Percentiles rank a stretch among this genome's conserved stretches.
These are phyloP conservation scores for Colletotrichum ledebouriae DNA, from an alignment of 2,329 filamentous ascomycete species.

Conservation along the genomic window DNA sequence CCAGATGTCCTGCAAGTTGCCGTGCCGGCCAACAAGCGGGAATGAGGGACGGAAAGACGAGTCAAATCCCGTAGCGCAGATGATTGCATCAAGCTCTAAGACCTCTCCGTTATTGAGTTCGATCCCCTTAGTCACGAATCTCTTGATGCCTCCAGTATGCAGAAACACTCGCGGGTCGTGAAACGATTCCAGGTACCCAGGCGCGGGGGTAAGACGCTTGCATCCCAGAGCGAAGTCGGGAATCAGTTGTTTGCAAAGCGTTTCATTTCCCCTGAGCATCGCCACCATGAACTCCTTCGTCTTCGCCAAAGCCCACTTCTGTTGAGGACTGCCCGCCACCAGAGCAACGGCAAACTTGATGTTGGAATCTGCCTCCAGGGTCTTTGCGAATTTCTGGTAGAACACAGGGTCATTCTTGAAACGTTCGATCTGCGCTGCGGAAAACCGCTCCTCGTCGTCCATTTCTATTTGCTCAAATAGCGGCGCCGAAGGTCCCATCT, in stretches of 20 bases:
- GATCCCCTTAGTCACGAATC: constrained; percentile 62
- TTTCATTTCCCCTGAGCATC: constrained; percentile 61
- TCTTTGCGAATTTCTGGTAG: constrained; percentile 62
- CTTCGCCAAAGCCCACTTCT: constrained; percentile 57
- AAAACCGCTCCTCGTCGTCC: constrained; percentile 45
- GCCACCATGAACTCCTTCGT: constrained; percentile 62
- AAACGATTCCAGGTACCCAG: constrained; percentile 61
- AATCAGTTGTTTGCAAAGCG: constrained; percentile 64
- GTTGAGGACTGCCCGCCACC: constrained; percentile 56
- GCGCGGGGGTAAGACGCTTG: constrained; percentile 64
- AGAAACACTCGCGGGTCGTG: constrained; percentile 41
- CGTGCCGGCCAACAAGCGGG: constrained; percentile 62
- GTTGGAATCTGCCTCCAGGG: constrained; percentile 60
- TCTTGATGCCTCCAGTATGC: constrained; percentile 55
- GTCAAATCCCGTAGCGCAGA: constrained; percentile 71
- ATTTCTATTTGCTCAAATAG: constrained; percentile 46
- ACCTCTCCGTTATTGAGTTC: constrained; percentile 61
- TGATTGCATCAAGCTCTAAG: constrained; percentile 66
- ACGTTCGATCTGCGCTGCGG: constrained; percentile 57
- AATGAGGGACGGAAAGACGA: constrained; percentile 66
- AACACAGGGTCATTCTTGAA: constrained; percentile 61
- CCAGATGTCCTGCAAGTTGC: constrained; percentile 66
- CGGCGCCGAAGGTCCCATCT: constrained; percentile 51
- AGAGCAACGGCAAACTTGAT: constrained; percentile 59
- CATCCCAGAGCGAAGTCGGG: constrained; percentile 64